These are phyloP conservation scores for Strigomonas culicis DNA, from an alignment of 208 protist genomes.

Conservation along the genomic window DNA sequence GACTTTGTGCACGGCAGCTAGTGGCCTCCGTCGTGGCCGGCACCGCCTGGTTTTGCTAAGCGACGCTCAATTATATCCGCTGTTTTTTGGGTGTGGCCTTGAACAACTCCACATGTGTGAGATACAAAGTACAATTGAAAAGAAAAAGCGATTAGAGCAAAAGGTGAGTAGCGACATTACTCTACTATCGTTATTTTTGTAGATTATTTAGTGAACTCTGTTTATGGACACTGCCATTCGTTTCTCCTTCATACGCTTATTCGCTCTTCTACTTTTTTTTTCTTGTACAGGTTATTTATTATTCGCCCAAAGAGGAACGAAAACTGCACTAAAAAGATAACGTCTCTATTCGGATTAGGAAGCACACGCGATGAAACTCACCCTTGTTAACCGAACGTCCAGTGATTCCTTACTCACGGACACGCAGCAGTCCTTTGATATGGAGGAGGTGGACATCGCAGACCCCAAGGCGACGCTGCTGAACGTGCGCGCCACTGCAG, in stretches of 20 bases:
- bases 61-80: too few relatives aligned
- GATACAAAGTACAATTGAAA: too few relatives aligned
- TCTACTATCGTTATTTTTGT: too few relatives aligned
- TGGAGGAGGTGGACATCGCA: conserved; percentile 66
- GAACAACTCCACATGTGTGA: too few relatives aligned
- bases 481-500: conserved; percentile 65
- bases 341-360: too few relatives aligned
- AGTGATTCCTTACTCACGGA: conserved; percentile 25
- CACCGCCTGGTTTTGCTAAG: too few relatives aligned
- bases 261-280: background rate
- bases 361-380: conserved; percentile 58
- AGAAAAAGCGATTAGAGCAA: too few relatives aligned
- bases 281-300: background rate
- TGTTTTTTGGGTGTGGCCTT: too few relatives aligned
- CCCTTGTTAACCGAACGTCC: conserved; percentile 42
- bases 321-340: background rate
- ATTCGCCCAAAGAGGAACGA: background rate
- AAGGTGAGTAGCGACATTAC: too few relatives aligned
- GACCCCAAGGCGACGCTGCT: conserved; percentile 73
- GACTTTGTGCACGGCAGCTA: conserved; percentile 22
- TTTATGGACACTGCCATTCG: background rate
- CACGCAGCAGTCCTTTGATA: conserved; percentile 26
- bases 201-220: background rate
- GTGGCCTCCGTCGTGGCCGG: background rate
- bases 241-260: background rate